These are phyloP conservation scores for Saturnispora diversa DNA, from an alignment of 805 yeast species.

Conservation along the genomic window DNA sequence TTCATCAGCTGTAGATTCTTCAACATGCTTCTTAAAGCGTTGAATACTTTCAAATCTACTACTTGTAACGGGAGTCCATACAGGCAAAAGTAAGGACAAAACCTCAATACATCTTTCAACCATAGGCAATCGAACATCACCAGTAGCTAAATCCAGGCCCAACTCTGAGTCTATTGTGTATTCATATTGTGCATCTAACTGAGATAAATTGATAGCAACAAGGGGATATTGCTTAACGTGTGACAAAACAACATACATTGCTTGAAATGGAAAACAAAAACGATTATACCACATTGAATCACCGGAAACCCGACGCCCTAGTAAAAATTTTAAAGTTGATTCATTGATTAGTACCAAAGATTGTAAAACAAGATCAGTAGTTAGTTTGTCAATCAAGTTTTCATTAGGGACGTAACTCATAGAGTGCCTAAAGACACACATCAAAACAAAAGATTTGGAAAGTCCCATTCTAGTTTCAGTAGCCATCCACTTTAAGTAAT, in stretches of 20 bases:
- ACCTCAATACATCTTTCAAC: slow-evolving; percentile 13
- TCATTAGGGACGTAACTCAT: slow-evolving; percentile 5
- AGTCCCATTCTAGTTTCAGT: slow-evolving; percentile 19
- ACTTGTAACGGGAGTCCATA: slow-evolving; percentile 17
- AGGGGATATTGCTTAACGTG: slow-evolving; percentile 17
- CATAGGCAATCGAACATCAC: slow-evolving; percentile 16
- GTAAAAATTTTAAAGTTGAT: slow-evolving; percentile 17
- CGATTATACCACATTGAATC: slow-evolving; percentile 19
- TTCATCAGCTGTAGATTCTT: not conserved
- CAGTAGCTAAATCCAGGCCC: slow-evolving; percentile 13
- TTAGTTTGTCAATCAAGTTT: slow-evolving; percentile 9
- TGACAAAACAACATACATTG: slow-evolving; percentile 19
- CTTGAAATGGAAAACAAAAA: slow-evolving; percentile 22
- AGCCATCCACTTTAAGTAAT: slow-evolving; percentile 14
- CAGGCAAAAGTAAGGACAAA: slow-evolving; percentile 6
- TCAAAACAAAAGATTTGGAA: slow-evolving; percentile 17
- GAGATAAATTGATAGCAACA: slow-evolving; percentile 12
- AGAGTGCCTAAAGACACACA: slow-evolving; percentile 15
- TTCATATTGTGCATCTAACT: slow-evolving; percentile 10
- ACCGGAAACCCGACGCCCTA: slow-evolving; percentile 14
- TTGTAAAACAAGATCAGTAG: slow-evolving; percentile 17
- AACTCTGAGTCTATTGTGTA: slow-evolving; percentile 12
- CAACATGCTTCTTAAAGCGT: slow-evolving; percentile 12
- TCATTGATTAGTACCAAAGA: slow-evolving; percentile 21
- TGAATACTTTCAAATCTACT: slow-evolving; percentile 17